Evolutionary conservation across 1,284 basidiomycete genomes (phyloP).

Genomic region (Xanthoconium separans): DNA sequence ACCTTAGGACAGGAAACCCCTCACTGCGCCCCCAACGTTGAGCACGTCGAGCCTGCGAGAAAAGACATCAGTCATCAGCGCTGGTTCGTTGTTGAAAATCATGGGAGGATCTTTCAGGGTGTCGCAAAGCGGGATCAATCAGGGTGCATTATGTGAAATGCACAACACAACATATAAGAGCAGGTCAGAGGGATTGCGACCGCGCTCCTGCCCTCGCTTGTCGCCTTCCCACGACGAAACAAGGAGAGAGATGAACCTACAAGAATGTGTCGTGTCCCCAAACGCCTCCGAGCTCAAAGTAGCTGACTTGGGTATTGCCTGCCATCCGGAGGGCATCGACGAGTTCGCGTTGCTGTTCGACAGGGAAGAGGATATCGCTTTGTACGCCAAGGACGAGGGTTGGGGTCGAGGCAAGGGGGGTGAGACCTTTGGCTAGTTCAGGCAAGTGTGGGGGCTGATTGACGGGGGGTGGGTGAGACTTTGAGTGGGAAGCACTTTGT

Average conservation of each 20-base stretch:
- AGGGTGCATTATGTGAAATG: constrained; percentile 3
- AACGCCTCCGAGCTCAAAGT: constrained; percentile 97
- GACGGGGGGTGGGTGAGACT: constrained; percentile 66
- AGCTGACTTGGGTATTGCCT: constrained; percentile 86
- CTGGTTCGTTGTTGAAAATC: background rate
- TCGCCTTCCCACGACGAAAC: background rate
- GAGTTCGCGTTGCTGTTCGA: constrained; percentile 96
- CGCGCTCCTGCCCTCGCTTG: background rate
- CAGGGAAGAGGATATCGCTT: constrained; percentile 94
- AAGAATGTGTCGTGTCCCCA: constrained; percentile 99
- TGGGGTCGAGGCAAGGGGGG: constrained; percentile 76
- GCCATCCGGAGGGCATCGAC: constrained; percentile 90
- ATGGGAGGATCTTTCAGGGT: background rate
- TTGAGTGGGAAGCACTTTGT: constrained; percentile 55
- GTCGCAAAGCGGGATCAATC: constrained; percentile 6
- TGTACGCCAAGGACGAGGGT: constrained; percentile 93
- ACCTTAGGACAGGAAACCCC: constrained; percentile 61
- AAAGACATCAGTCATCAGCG: constrained; percentile 3
- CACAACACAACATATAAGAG: background rate
- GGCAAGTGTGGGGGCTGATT: constrained; percentile 76
- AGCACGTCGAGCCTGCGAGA: constrained; percentile 61
- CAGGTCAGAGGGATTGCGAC: background rate
- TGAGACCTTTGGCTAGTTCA: constrained; percentile 81
- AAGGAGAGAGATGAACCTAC: constrained; percentile 34
- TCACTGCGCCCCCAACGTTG: constrained; percentile 77